Evolutionary conservation across 371 early-diverging fungal genomes (phyloP).

Genomic region (Syncephalastrum monosporum): DNA sequence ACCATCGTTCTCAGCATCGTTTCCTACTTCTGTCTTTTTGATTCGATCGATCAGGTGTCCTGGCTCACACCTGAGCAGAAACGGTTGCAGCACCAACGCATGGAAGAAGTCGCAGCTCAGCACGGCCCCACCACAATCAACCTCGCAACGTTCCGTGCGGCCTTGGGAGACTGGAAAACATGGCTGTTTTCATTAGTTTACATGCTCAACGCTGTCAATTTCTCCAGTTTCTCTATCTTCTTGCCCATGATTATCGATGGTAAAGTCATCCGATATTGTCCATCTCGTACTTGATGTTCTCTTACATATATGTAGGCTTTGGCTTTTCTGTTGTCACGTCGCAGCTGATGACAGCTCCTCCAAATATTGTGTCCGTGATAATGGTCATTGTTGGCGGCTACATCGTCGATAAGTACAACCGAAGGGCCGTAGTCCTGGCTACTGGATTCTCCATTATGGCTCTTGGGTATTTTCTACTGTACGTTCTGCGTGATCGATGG

Average conservation of each 20-base stretch:
- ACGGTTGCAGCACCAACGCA: conserved; percentile 16
- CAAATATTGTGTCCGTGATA: conserved; percentile 20
- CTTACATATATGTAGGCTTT: conserved; percentile 18
- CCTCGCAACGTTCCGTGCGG: conserved; percentile 11
- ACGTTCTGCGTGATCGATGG: conserved; percentile 13
- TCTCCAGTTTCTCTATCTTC: conserved; percentile 19
- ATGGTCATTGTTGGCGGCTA: conserved; percentile 19
- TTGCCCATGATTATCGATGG: conserved; percentile 22
- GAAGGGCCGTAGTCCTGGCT: conserved; percentile 15
- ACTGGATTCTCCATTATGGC: conserved; percentile 16
- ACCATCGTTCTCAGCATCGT: conserved; percentile 32
- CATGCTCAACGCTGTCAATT: conserved; percentile 18
- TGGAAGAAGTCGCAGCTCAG: conserved; percentile 12
- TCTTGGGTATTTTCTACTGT: conserved; percentile 15
- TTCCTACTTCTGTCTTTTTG: conserved; percentile 34
- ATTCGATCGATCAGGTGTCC: conserved; percentile 21
- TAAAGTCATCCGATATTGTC: background rate
- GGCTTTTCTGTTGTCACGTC: conserved; percentile 36
- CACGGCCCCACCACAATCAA: background rate
- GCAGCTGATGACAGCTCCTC: conserved; percentile 42
- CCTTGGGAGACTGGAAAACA: conserved; percentile 23
- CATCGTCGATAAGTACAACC: conserved; percentile 16
- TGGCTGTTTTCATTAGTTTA: conserved; percentile 21
- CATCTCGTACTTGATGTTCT: background rate
- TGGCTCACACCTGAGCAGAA: conserved; percentile 21